Percentiles rank a stretch among this genome's conserved stretches.
Evolutionary conservation across 208 protist species (phyloP).

Genomic region (Trypanosoma melophagium): DNA sequence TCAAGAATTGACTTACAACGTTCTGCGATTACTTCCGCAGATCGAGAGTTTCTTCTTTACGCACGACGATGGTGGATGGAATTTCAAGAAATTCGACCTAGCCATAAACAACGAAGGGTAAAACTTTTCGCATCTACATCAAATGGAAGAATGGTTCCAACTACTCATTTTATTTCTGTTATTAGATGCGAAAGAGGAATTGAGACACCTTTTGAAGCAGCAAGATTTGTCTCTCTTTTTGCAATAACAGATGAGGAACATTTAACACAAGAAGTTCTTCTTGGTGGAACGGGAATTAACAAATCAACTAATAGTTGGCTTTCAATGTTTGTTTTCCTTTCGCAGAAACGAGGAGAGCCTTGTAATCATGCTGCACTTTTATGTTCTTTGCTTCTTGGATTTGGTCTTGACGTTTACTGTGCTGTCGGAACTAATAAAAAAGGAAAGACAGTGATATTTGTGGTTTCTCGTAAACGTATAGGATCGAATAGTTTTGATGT

Average conservation of each 20-base stretch:
- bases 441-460: constrained; percentile 65
- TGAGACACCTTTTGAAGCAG: constrained; percentile 75
- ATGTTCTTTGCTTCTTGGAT: constrained; percentile 90
- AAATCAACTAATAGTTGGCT: constrained; percentile 55
- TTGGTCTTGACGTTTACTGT: constrained; percentile 90
- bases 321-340: constrained; percentile 82
- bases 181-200: constrained; percentile 71
- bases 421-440: constrained; percentile 52
- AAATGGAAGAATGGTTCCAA: constrained; percentile 80
- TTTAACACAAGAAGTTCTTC: constrained; percentile 28
- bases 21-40: constrained; percentile 78
- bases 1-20: constrained; percentile 75
- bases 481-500: constrained; percentile 41
- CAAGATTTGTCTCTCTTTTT: constrained; percentile 90
- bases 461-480: constrained; percentile 55
- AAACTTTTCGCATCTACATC: constrained; percentile 86
- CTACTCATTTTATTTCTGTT: constrained; percentile 86
- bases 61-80: constrained; percentile 90
- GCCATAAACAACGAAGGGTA: constrained; percentile 75
- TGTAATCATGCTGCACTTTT: constrained; percentile 89
- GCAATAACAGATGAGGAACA: constrained; percentile 46
- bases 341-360: constrained; percentile 72
- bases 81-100: constrained; percentile 62
- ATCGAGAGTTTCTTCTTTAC: constrained; percentile 93
- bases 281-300: constrained; percentile 29